Base-by-base conservation (phyloP, 371 early-diverging fungal genomes). In the Coemansia sp. region DNA sequence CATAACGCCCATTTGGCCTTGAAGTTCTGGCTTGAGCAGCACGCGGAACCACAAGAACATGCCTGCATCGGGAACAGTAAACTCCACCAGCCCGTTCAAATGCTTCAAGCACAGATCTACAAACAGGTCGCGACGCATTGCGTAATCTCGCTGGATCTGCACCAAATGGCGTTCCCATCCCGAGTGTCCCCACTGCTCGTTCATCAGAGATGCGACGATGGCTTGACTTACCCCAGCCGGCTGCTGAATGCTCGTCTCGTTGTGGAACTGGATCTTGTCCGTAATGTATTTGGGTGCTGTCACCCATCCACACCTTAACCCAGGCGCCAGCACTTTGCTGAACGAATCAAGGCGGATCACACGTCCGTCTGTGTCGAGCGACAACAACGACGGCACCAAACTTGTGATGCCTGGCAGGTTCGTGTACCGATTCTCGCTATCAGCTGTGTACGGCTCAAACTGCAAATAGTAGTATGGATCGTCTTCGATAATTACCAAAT, bases 391-490 rank as follows among this genome's bases (percentile, higher is more conserved):
- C 7, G 88, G 86, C 3, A 79, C 56, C 26, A 84, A 82, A 7
- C 66, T 37, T 0, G 37, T 16, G 8, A 74, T 22, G 0, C 80
- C 75, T 1, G 71, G 78, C 26, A 71, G 48, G 4, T 52, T 45
- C 4, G 45, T 42, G 51, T 62, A 66, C 52, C 71, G 69, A 26
- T 67, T 72, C 14, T 59, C 51, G 8, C 47, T 2, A 6, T 26
- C 37, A 14, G 61, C 48, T 27, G 11, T 45, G 59, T 80, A 82
- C 8, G 61, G 45, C 37, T 65, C 63, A 59, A 85, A 80, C 78
- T 88, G 87, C 59, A 90, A 73, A 50, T 84, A 88, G 69, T 87
- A 89, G 78, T 89, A 90, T 18, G 90, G 90, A 70, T 90, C 90
- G 67, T 90, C 90, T 58, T 90, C 89, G 52, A 88, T 72, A 27